Evolutionary conservation across 805 yeast species (phyloP).

Genomic region (Candida boidinii): DNA sequence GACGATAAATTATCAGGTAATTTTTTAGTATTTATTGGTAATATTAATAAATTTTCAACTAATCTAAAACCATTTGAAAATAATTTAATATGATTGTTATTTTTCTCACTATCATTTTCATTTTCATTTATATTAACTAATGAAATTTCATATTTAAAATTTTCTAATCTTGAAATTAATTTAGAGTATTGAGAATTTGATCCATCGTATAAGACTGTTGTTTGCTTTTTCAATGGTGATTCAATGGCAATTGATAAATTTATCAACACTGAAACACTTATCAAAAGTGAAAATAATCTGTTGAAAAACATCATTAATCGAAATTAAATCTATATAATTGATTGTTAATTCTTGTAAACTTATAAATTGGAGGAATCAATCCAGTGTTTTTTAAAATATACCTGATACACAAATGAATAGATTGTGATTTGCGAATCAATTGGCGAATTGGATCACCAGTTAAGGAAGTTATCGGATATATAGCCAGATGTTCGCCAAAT

Average conservation of each 20-base stretch:
- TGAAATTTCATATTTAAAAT: conserved; percentile 9
- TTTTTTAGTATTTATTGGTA: conserved; percentile 46
- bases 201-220: conserved; percentile 17
- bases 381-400: too few relatives aligned
- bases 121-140: conserved; percentile 17
- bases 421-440: too few relatives aligned
- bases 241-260: conserved; percentile 4
- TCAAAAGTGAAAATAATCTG: too few relatives aligned
- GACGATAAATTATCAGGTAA: conserved; percentile 33
- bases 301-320: too few relatives aligned
- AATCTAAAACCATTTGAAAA: conserved; percentile 32
- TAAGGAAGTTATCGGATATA: too few relatives aligned
- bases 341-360: too few relatives aligned
- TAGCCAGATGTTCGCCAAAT: too few relatives aligned
- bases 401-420: too few relatives aligned
- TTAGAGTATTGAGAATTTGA: conserved; percentile 13
- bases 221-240: conserved; percentile 13
- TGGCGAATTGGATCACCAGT: too few relatives aligned
- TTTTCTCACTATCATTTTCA: conserved; percentile 6
- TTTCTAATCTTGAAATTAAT: conserved; percentile 14
- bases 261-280: conserved; percentile 2
- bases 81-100: conserved; percentile 16
- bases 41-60: conserved; percentile 49
- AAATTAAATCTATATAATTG: too few relatives aligned
- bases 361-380: too few relatives aligned